Conservation (phyloP, 2,329 filamentous ascomycete genomes). For the Cercospora beticola region DNA sequence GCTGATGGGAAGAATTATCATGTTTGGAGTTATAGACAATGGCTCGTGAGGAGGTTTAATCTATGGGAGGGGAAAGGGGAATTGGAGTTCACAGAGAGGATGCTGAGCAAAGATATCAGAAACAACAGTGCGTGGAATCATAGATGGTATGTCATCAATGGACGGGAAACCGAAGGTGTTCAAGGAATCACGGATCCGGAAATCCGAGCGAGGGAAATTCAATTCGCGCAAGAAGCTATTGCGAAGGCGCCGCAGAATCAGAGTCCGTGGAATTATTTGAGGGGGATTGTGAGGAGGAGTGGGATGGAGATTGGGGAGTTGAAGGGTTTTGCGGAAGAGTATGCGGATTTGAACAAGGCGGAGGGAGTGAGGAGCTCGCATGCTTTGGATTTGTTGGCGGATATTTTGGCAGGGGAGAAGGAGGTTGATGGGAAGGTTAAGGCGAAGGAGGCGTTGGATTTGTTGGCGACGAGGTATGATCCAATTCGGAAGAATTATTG, state of each 20-base stretch:
- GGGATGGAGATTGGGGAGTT: constrained; percentile 52
- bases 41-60: constrained; percentile 65
- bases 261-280: constrained; percentile 89
- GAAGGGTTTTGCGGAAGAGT: constrained; percentile 55
- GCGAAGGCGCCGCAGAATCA: constrained; percentile 85
- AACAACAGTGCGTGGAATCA: constrained; percentile 99
- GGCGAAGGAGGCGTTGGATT: constrained; percentile 67
- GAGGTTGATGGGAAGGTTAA: constrained; percentile 56
- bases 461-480: constrained; percentile 84
- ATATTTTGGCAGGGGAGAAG: constrained; percentile 57
- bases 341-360: constrained; percentile 51
- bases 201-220: constrained; percentile 71
- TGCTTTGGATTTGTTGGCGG: constrained; percentile 69
- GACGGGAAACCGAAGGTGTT: constrained; percentile 44
- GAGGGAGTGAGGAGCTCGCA: constrained; percentile 58
- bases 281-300: constrained; percentile 70
- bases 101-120: constrained; percentile 77
- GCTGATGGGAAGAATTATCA: constrained; percentile 97
- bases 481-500: constrained; percentile 89
- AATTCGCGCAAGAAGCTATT: constrained; percentile 68
- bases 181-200: constrained; percentile 46
- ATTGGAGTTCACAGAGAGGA: constrained; percentile 66
- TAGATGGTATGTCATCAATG: constrained; percentile 90
- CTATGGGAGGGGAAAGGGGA: constrained; percentile 55
- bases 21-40: constrained; percentile 92